phyloP scores from a whole-genome alignment of 768 basidiomycete genomes.

The Tricholoma saponaceum region DNA sequence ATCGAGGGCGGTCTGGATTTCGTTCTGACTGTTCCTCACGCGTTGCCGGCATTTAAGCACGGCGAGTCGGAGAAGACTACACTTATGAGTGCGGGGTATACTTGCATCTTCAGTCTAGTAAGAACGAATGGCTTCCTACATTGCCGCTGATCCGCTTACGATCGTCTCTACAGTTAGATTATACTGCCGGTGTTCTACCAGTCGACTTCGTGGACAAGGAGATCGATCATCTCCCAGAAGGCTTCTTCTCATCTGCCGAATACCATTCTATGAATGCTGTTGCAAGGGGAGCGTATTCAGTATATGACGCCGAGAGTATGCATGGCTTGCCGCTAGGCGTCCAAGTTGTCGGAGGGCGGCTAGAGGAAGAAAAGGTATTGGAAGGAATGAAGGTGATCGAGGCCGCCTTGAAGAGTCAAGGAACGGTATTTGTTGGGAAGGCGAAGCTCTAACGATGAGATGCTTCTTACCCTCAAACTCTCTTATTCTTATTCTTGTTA shows the following conservation, averaged over 20 bases:
- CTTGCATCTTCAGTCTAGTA: conserved; percentile 66
- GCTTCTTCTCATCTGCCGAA: conserved; percentile 28
- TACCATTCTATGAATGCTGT: conserved; percentile 30
- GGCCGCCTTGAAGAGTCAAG: conserved; percentile 29
- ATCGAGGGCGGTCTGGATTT: conserved; percentile 54
- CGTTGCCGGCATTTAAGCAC: conserved; percentile 57
- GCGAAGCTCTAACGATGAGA: not conserved
- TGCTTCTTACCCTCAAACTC: not conserved
- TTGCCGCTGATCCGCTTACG: conserved; percentile 1
- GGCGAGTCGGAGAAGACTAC: conserved; percentile 48
- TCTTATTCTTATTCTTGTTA: not conserved
- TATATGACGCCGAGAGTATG: conserved; percentile 61
- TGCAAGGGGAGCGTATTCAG: conserved; percentile 36
- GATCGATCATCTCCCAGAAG: conserved; percentile 29
- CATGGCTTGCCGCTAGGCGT: conserved; percentile 66
- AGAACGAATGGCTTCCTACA: conserved; percentile 1
- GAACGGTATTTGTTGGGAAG: conserved; percentile 15
- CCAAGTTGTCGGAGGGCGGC: conserved; percentile 55
- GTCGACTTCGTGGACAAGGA: conserved; percentile 46
- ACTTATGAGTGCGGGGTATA: conserved; percentile 57
- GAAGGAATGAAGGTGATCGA: conserved; percentile 62
- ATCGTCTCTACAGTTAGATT: conserved; percentile 39
- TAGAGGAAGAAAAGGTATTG: conserved; percentile 73
- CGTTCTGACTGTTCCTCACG: conserved; percentile 56
- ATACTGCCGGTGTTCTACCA: conserved; percentile 55